A percentile compares a stretch with the other conserved stretches of the same genome.
These are phyloP conservation scores for Gardenia jasminoides DNA, from an alignment of 257 asterid species.

Conservation along the genomic window DNA sequence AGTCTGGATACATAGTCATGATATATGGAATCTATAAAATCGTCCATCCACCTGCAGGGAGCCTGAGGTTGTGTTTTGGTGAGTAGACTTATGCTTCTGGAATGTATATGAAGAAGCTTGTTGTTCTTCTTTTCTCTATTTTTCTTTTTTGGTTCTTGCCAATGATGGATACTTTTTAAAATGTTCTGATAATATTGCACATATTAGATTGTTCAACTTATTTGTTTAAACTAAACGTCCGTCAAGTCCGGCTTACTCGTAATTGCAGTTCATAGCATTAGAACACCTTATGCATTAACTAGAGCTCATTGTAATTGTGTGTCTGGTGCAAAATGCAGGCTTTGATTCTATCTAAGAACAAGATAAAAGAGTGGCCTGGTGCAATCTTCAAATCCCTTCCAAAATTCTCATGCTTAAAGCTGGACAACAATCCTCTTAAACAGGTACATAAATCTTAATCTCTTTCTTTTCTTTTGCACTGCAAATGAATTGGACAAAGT, in stretches of 20 bases:
- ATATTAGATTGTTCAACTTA: not conserved
- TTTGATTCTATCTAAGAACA: conserved; percentile 81
- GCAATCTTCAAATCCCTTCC: conserved; percentile 60
- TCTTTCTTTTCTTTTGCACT: not conserved
- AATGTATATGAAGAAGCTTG: not conserved
- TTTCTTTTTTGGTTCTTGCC: not conserved
- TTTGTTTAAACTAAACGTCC: not conserved
- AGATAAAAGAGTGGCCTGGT: conserved; percentile 87
- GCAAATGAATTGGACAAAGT: not conserved
- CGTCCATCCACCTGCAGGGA: too few relatives aligned
- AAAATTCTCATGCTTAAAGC: conserved; percentile 80
- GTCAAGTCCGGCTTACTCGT: not conserved
- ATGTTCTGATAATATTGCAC: not conserved
- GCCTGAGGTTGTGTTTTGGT: not conserved
- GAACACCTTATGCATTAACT: not conserved
- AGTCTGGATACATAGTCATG: not conserved
- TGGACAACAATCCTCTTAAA: conserved; percentile 76
- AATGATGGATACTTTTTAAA: not conserved
- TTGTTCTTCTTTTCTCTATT: not conserved
- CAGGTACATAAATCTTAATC: conserved; percentile 48
- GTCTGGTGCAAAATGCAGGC: conserved; percentile 40
- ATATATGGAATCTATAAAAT: not conserved
- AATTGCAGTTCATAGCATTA: not conserved
- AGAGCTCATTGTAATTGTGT: conserved; percentile 1
- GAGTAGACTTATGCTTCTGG: not conserved